phyloP scores from a whole-genome alignment of 148 eudicot genomes.

The Arctostaphylos glauca region DNA sequence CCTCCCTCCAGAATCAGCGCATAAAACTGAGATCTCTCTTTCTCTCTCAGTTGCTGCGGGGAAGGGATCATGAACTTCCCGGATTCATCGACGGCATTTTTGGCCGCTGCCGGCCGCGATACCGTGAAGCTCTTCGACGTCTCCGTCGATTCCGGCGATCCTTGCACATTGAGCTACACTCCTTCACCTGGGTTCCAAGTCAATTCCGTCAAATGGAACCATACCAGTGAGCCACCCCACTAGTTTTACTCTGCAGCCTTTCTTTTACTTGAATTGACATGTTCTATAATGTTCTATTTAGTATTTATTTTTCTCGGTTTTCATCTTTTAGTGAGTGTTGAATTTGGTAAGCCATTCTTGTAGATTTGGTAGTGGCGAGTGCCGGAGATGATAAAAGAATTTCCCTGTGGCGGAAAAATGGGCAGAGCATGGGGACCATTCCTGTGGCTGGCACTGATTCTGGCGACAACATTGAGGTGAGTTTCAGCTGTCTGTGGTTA shows the following conservation, averaged over 20 bases:
- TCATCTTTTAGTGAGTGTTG: neutral
- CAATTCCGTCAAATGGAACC: conserved; percentile 91
- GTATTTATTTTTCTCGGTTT: neutral
- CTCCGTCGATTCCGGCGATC: conserved; percentile 71
- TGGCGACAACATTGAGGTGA: conserved; percentile 77
- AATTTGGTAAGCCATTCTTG: conserved; percentile 2
- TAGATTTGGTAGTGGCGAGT: conserved; percentile 98
- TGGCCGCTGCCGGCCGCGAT: conserved; percentile 84
- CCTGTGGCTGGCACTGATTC: conserved; percentile 53
- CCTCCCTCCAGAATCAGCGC: neutral
- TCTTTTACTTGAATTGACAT: neutral
- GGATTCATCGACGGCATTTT: conserved; percentile 52
- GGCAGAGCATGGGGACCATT: conserved; percentile 75
- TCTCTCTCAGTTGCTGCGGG: neutral
- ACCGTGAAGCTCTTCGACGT: conserved; percentile 91
- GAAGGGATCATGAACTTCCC: conserved; percentile 29
- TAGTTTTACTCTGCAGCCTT: neutral
- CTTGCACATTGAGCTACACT: conserved; percentile 61
- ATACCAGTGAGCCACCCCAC: conserved; percentile 53
- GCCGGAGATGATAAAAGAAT: conserved; percentile 90
- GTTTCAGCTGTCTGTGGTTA: neutral
- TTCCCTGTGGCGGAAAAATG: conserved; percentile 75
- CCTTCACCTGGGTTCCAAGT: conserved; percentile 69
- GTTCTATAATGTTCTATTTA: neutral
- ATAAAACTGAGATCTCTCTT: neutral